phyloP scores from a whole-genome alignment of 2,329 filamentous ascomycete genomes.

The Taxawa tesnikishii region DNA sequence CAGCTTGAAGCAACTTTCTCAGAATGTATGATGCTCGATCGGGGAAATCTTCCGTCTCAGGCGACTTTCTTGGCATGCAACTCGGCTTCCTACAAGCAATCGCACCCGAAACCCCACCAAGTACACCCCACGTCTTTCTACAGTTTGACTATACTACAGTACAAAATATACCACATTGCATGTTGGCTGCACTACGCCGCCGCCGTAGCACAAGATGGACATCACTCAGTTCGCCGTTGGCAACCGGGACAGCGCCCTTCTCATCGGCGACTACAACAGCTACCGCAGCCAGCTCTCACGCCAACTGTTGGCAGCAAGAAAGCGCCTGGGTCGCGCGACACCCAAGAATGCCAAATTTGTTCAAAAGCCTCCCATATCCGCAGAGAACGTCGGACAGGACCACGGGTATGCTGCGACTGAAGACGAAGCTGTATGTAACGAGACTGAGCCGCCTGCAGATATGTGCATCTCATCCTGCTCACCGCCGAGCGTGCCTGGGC shows the following conservation, averaged over 20 bases:
- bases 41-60: no score
- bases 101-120: no score
- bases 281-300: conserved; percentile 73
- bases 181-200: no score
- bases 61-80: background rate
- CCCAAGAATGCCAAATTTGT: conserved; percentile 79
- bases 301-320: conserved; percentile 70
- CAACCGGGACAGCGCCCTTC: conserved; percentile 68
- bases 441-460: conserved; percentile 36
- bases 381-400: conserved; percentile 62
- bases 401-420: conserved; percentile 49
- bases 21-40: no score
- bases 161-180: no score
- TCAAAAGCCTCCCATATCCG: conserved; percentile 55
- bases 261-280: conserved; percentile 77
- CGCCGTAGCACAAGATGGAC: no score
- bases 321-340: conserved; percentile 72
- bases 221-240: conserved; percentile 76
- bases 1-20: no score
- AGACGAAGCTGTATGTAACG: background rate
- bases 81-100: no score
- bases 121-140: no score
- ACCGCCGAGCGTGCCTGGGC: conserved; percentile 88
- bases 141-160: no score
- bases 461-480: conserved; percentile 66